phyloP scores from a whole-genome alignment of 2,329 filamentous ascomycete genomes.

The Scedosporium dehoogii region DNA sequence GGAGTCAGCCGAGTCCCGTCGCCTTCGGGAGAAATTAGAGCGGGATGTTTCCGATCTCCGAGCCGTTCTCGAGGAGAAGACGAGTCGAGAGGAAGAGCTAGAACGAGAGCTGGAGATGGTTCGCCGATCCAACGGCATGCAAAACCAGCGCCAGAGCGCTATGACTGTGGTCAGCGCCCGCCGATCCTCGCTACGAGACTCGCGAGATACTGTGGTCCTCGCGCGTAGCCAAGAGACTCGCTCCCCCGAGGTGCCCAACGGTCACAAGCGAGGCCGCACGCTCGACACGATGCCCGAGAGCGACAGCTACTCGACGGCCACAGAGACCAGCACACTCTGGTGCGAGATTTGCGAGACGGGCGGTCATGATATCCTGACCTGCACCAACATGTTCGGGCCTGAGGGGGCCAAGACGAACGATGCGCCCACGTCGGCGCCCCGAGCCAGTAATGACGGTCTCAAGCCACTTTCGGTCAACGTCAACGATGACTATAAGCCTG shows the following conservation, averaged over 20 bases:
- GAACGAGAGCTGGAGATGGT: conserved; percentile 69
- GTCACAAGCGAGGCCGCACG: conserved; percentile 41
- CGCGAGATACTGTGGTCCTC: conserved; percentile 53
- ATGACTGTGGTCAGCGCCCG: conserved; percentile 32
- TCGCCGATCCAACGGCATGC: conserved; percentile 27
- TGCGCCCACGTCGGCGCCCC: neutral
- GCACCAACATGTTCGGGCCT: conserved; percentile 74
- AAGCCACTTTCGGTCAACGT: conserved; percentile 20
- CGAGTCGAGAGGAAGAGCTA: conserved; percentile 68
- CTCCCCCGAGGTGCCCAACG: conserved; percentile 30
- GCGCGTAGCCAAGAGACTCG: conserved; percentile 38
- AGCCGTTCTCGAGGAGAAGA: conserved; percentile 61
- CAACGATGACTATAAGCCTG: conserved; percentile 36
- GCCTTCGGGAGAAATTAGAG: conserved; percentile 61
- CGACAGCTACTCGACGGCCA: conserved; percentile 58
- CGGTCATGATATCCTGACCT: conserved; percentile 89
- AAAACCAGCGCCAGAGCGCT: conserved; percentile 39
- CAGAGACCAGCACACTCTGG: conserved; percentile 68
- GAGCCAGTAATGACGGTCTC: conserved; percentile 21
- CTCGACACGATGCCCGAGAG: conserved; percentile 63
- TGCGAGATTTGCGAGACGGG: conserved; percentile 92
- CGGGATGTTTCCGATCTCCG: conserved; percentile 73
- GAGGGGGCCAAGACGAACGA: conserved; percentile 18
- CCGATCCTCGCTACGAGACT: conserved; percentile 53
- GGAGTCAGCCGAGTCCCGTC: conserved; percentile 43